These are phyloP conservation scores for Allium fistulosum DNA, from an alignment of 106 monocot species.

Conservation along the genomic window DNA sequence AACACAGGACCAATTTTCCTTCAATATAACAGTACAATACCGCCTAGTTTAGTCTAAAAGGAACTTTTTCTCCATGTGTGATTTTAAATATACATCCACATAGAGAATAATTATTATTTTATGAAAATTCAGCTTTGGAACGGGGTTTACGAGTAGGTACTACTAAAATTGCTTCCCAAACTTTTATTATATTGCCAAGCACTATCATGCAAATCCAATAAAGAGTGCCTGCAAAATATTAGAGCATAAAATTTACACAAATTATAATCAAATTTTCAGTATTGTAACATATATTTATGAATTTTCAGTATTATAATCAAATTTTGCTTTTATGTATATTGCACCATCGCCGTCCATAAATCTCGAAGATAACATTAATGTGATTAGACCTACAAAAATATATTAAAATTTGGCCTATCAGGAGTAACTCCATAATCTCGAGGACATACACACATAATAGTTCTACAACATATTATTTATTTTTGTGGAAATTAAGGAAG, in stretches of 20 bases:
- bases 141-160: background rate
- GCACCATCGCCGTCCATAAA: background rate
- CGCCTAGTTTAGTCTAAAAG: background rate
- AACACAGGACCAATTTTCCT: background rate
- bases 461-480: too few relatives aligned
- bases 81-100: background rate
- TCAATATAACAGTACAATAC: background rate
- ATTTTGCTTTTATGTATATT: too few relatives aligned
- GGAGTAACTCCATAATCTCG: too few relatives aligned
- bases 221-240: conserved; percentile 2
- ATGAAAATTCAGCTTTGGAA: background rate
- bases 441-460: too few relatives aligned
- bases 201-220: background rate
- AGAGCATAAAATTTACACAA: background rate
- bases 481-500: too few relatives aligned
- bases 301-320: too few relatives aligned
- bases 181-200: background rate
- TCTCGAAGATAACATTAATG: background rate
- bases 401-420: too few relatives aligned
- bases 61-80: background rate
- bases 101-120: background rate
- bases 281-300: too few relatives aligned
- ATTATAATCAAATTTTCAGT: background rate
- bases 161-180: background rate
- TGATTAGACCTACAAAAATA: too few relatives aligned